phyloP scores from a whole-genome alignment of 345 rosid genomes.

The Physaria fendleri region DNA sequence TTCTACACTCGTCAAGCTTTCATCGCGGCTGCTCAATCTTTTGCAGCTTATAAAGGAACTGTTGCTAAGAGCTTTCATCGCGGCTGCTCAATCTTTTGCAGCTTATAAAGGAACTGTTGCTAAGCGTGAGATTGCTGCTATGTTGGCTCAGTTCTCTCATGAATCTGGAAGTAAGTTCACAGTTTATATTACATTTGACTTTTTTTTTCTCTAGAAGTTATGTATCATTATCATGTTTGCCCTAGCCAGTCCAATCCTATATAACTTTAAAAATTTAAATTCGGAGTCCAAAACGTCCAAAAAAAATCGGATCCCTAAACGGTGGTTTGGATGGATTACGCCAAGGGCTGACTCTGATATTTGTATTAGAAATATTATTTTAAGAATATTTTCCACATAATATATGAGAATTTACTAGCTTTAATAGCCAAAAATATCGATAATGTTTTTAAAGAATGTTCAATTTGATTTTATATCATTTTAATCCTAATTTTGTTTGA shows the following conservation, averaged over 20 bases:
- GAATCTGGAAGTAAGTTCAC: constrained; percentile 46
- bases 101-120: constrained; percentile 36
- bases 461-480: background rate
- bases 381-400: background rate
- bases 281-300: no score
- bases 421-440: background rate
- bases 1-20: constrained; percentile 43
- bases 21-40: constrained; percentile 26
- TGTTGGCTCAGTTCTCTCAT: constrained; percentile 45
- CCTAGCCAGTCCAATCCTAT: no score
- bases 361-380: background rate
- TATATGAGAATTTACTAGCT: background rate
- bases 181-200: background rate
- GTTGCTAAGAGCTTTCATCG: no score
- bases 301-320: no score
- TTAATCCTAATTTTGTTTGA: background rate
- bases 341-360: no score
- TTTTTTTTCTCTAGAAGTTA: background rate
- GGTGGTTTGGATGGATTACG: no score
- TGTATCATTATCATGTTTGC: no score
- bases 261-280: no score
- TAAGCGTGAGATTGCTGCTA: constrained; percentile 50
- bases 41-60: constrained; percentile 26
- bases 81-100: constrained; percentile 24
- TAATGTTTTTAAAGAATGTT: background rate